phyloP scores from a whole-genome alignment of 345 rosid genomes.

The Camelina sativa region DNA sequence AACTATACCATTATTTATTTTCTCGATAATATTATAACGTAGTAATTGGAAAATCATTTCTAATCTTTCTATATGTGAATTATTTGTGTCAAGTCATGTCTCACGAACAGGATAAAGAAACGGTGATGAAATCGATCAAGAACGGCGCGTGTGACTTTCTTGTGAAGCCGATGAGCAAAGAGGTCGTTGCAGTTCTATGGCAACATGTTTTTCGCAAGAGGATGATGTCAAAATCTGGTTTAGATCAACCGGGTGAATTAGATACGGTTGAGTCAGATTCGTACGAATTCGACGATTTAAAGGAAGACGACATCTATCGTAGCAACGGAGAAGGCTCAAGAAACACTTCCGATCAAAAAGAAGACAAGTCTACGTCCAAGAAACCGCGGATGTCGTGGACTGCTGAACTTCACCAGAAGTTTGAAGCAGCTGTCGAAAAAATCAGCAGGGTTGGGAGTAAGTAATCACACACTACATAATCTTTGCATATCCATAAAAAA shows the following conservation, averaged over 20 bases:
- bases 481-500: no score
- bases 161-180: slow-evolving; percentile 37
- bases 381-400: slow-evolving; percentile 44
- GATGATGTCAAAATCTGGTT: slow-evolving; percentile 6
- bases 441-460: neutral
- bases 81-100: slow-evolving; percentile 35
- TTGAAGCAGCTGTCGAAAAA: slow-evolving; percentile 8
- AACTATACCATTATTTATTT: neutral
- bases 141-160: slow-evolving; percentile 39
- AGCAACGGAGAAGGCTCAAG: slow-evolving; percentile 30
- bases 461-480: no score
- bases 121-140: slow-evolving; percentile 21
- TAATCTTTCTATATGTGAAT: neutral
- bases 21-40: neutral
- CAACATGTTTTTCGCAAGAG: slow-evolving; percentile 33
- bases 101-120: slow-evolving; percentile 7
- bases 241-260: slow-evolving; percentile 7
- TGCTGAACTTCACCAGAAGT: slow-evolving; percentile 24
- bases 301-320: neutral
- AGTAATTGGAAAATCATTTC: no score
- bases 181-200: slow-evolving; percentile 31
- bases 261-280: slow-evolving; percentile 1
- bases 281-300: neutral
- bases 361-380: slow-evolving; percentile 2
- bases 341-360: slow-evolving; percentile 1